Base-by-base conservation (phyloP, 495 filamentous ascomycete species). In the Daldinia loculata region DNA sequence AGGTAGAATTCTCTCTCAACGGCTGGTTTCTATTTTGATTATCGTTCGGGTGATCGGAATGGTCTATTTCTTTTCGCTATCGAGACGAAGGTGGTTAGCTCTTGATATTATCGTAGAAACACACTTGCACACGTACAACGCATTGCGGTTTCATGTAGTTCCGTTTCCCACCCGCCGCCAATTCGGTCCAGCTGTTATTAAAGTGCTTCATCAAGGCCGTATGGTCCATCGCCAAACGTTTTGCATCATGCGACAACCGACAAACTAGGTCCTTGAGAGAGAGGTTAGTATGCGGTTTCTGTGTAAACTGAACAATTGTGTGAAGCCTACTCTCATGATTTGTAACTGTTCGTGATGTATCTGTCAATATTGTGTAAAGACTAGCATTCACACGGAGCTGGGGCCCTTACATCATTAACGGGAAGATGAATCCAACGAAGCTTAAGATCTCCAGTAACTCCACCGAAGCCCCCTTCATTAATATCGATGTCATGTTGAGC, bases 341-440 rank as follows among this genome's bases (percentile, higher is more conserved):
- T 56, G 36, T 48, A 65, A 50, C 62, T 65, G 19, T 24, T 9
- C 6, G 19, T n/a, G 11, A 17, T 19, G 12, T 53, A 38, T 53
- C 14, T 36, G 52, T 65, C 22, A 63, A 29, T 32, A 4, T 9
- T 50, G 14, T 6, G 6, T 26, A 55, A 41, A 26, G 17, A 50
- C n/a, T 36, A 17, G 51, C 39, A 57, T 65, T 24, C 48, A 19
- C 14, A 56, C 15, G 30, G 19, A 36, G 9, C 17, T 4, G 29
- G 65, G 48, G 43, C 8, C 22, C 52, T 61, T 19, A 68, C 65
- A 17, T 68, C 57, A 6, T 61, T 61, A n/a, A 68, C 56, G 4
- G 65, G 65, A 55, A 68, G 65, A 50, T 68, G 65, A 56, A 68
- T 34, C 65, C 65, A 68, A 30, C 65, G 65, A 61, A 68, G 32